Evolutionary conservation across 2,329 filamentous ascomycete species (phyloP).

Genomic region (Tympanopsis confertula): DNA sequence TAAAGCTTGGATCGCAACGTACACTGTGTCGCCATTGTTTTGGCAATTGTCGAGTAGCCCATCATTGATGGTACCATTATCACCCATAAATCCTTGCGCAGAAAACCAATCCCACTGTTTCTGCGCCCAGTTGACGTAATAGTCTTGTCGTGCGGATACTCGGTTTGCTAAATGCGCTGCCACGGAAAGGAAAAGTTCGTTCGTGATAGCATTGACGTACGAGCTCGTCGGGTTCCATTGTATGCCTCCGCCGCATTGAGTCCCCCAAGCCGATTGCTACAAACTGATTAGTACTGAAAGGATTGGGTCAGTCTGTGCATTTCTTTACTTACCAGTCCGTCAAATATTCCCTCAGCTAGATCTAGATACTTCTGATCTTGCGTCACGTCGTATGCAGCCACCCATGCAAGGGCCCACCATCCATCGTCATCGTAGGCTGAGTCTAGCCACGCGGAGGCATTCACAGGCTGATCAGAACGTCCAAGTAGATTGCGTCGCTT

Average conservation of each 20-base stretch:
- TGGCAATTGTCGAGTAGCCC: constrained; percentile 35
- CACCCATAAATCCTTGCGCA: constrained; percentile 37
- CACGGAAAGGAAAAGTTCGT: constrained; percentile 43
- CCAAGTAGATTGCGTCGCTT: not conserved
- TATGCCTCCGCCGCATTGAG: constrained; percentile 39
- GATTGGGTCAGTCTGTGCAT: not conserved
- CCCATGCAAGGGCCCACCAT: constrained; percentile 53
- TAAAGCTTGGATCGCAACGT: not conserved
- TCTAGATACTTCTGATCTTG: constrained; percentile 37
- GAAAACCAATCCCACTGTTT: constrained; percentile 41
- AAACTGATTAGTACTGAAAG: not conserved
- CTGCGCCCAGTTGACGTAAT: constrained; percentile 35
- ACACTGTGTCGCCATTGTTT: constrained; percentile 34
- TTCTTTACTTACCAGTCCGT: constrained; percentile 30
- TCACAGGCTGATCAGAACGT: too few relatives aligned
- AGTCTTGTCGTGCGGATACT: constrained; percentile 19
- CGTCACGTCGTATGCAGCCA: constrained; percentile 43
- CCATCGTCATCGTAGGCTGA: constrained; percentile 41
- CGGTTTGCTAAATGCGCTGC: constrained; percentile 40
- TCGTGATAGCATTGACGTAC: constrained; percentile 42
- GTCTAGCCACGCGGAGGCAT: not conserved
- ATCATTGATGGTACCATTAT: constrained; percentile 37
- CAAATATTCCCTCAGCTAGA: constrained; percentile 38
- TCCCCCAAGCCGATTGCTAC: constrained; percentile 20
- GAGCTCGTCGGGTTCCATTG: constrained; percentile 42